A percentile compares a stretch with the other conserved stretches of the same genome.
These are phyloP conservation scores for Lophium mytilinum DNA, from an alignment of 495 filamentous ascomycete genomes.

Conservation along the genomic window DNA sequence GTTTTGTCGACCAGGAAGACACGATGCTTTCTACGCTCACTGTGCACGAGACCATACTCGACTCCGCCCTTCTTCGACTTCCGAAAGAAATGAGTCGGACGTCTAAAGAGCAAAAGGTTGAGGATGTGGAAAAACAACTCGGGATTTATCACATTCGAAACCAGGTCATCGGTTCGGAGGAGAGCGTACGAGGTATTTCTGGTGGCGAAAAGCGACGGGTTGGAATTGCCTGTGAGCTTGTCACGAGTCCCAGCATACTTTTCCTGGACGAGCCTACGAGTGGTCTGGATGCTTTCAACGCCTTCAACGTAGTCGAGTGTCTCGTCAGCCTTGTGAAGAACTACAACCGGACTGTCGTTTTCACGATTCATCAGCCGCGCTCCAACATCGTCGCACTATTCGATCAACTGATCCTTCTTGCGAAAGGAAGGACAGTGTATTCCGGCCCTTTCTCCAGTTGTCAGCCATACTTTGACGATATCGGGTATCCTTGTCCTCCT, in stretches of 20 bases:
- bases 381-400: slow-evolving; percentile 99
- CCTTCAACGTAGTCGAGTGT: slow-evolving; percentile 95
- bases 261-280: slow-evolving; percentile 97
- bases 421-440: slow-evolving; percentile 83
- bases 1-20: slow-evolving; percentile 97
- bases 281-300: slow-evolving; percentile 90
- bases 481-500: slow-evolving; percentile 86
- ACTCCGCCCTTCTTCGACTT: slow-evolving; percentile 81
- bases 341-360: slow-evolving; percentile 92
- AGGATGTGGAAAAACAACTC: slow-evolving; percentile 90
- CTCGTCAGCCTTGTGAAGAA: slow-evolving; percentile 90
- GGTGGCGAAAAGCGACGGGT: slow-evolving; percentile 95
- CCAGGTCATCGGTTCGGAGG: slow-evolving; percentile 94
- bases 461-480: slow-evolving; percentile 83
- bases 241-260: slow-evolving; percentile 93
- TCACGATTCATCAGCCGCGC: slow-evolving; percentile 97
- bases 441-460: slow-evolving; percentile 85
- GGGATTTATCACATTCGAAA: slow-evolving; percentile 88
- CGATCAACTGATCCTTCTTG: slow-evolving; percentile 83
- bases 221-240: slow-evolving; percentile 93
- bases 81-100: slow-evolving; percentile 80
- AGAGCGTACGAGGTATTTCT: slow-evolving; percentile 89
- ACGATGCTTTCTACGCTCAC: slow-evolving; percentile 96
- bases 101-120: slow-evolving; percentile 80
- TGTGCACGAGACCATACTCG: slow-evolving; percentile 95